phyloP scores from a whole-genome alignment of 164 flowering plant species.

The Macadamia tetraphylla region DNA sequence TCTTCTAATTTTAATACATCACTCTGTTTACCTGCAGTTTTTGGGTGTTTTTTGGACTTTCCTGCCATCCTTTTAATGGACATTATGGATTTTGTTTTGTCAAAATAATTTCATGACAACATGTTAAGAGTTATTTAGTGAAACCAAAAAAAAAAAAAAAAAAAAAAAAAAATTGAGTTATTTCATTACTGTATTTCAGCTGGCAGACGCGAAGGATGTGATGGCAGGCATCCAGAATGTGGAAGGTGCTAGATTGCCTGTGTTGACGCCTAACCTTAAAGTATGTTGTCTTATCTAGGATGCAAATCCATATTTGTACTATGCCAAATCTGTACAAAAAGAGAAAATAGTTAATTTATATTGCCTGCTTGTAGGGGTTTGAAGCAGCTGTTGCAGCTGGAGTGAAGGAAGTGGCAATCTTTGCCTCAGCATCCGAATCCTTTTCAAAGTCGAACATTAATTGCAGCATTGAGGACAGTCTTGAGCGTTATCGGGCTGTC shows the following conservation, averaged over 20 bases:
- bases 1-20: no score
- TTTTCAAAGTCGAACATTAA: conserved; percentile 94
- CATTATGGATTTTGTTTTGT: conserved; percentile 1
- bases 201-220: conserved; percentile 94
- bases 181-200: conserved; percentile 28
- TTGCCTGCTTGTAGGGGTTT: conserved; percentile 58
- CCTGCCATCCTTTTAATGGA: conserved; percentile 1
- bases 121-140: no score
- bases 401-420: conserved; percentile 89
- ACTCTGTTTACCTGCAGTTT: background rate
- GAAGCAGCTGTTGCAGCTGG: conserved; percentile 95
- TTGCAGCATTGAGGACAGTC: conserved; percentile 89
- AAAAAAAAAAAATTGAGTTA: background rate
- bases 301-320: background rate
- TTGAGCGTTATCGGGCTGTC: conserved; percentile 71
- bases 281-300: conserved; percentile 30
- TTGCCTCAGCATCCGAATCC: conserved; percentile 96
- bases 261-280: conserved; percentile 83
- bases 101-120: background rate
- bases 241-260: conserved; percentile 72
- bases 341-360: conserved; percentile 4
- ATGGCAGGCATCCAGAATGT: conserved; percentile 56
- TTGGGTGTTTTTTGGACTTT: background rate
- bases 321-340: background rate
- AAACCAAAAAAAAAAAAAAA: no score